Conservation (phyloP, 148 eudicot species). For the Diospyros lotus region DNA sequence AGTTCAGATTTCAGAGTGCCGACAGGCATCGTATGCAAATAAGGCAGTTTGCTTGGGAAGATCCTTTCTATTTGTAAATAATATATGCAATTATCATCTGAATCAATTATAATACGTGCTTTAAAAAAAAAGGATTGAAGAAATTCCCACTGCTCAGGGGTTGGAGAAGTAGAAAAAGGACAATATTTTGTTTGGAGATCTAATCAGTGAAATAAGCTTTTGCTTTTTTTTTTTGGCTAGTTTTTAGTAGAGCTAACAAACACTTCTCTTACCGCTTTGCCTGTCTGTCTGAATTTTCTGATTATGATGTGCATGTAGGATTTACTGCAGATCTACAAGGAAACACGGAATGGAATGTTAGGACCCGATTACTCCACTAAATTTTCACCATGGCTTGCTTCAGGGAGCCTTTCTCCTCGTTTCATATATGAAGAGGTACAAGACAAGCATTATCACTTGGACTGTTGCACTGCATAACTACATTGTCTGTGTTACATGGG, state of each 20-base stretch:
- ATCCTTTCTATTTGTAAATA: background rate
- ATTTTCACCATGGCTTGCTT: slow-evolving; percentile 94
- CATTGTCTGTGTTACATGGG: background rate
- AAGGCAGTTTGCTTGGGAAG: background rate
- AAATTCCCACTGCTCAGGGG: background rate
- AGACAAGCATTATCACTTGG: background rate
- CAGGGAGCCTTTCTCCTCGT: slow-evolving; percentile 87
- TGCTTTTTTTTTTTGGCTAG: too few species aligned
- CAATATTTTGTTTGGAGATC: background rate
- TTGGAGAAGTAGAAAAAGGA: background rate
- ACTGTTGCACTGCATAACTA: background rate
- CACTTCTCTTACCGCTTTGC: too few species aligned
- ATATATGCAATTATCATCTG: background rate
- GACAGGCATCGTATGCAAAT: background rate
- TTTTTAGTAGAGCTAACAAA: background rate
- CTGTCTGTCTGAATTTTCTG: background rate
- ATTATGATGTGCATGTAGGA: slow-evolving; percentile 38
- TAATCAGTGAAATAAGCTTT: too few species aligned
- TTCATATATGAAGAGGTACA: slow-evolving; percentile 75
- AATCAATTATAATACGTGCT: background rate
- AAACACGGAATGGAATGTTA: slow-evolving; percentile 84
- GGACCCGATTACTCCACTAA: slow-evolving; percentile 98
- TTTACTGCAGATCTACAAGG: slow-evolving; percentile 62
- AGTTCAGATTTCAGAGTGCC: background rate
- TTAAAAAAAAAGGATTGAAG: background rate